phyloP scores from a whole-genome alignment of 2,329 filamentous ascomycete species.

The Beauveria bassiana region DNA sequence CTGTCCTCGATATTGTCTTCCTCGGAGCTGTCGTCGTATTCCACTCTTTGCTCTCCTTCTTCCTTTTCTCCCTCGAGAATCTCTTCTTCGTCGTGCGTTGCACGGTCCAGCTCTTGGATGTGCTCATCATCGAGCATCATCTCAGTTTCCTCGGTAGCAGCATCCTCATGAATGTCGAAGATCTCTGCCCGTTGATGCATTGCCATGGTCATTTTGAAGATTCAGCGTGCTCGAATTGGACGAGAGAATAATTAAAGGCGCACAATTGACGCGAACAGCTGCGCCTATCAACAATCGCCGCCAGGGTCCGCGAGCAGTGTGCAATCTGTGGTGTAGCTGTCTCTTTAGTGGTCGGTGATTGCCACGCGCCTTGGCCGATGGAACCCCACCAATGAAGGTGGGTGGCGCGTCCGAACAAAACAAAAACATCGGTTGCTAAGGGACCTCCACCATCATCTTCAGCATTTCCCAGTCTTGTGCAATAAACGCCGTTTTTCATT shows the following conservation, averaged over 20 bases:
- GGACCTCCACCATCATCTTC: conserved; percentile 12
- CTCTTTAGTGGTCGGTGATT: neutral
- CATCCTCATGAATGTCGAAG: conserved; percentile 45
- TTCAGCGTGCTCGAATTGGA: neutral
- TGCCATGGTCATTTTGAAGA: conserved; percentile 17
- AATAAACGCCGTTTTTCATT: neutral
- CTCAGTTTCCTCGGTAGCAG: conserved; percentile 41
- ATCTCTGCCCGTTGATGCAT: conserved; percentile 22
- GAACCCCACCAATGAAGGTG: conserved; percentile 3
- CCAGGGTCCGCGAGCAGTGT: neutral
- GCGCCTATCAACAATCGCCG: neutral
- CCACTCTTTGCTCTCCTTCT: conserved; percentile 29
- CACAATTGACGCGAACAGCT: neutral
- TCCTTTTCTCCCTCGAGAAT: conserved; percentile 24
- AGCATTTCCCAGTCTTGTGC: neutral
- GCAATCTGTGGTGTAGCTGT: neutral
- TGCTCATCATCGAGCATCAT: conserved; percentile 38
- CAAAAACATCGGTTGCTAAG: conserved; percentile 22
- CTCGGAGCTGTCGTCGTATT: conserved; percentile 40
- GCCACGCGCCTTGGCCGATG: conserved; percentile 1
- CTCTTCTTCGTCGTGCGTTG: conserved; percentile 19
- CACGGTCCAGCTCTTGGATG: conserved; percentile 20
- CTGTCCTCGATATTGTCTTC: conserved; percentile 58
- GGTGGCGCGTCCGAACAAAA: conserved; percentile 18
- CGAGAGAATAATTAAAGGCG: conserved; percentile 3